Evolutionary conservation across 192 early-diverging fungal species (phyloP).

Genomic region (Rhizophagus sp.): DNA sequence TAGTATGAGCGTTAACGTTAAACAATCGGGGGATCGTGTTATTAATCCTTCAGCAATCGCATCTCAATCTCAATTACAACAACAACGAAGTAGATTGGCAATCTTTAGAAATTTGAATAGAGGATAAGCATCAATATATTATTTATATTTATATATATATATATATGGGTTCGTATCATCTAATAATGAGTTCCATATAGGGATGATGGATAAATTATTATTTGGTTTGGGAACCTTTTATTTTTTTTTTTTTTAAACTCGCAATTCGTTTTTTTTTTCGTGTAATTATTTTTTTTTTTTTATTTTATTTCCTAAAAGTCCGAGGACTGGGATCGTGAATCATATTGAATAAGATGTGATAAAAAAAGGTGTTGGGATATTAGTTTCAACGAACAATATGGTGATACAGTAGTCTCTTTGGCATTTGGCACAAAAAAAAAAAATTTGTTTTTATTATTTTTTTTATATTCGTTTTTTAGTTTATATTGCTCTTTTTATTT

Average conservation of each 20-base stretch:
- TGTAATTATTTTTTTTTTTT: neutral
- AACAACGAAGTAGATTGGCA: constrained; percentile 7
- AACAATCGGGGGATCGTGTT: neutral
- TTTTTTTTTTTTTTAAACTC: neutral
- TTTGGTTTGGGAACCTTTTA: neutral
- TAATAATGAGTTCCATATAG: neutral
- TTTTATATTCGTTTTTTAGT: too few relatives aligned
- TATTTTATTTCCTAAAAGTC: too few relatives aligned
- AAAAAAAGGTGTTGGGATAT: too few relatives aligned
- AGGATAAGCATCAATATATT: neutral
- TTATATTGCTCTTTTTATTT: too few relatives aligned
- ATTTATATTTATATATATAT: neutral
- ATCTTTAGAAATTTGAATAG: constrained; percentile 16
- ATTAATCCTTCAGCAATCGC: neutral
- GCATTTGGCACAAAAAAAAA: too few relatives aligned
- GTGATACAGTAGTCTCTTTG: too few relatives aligned
- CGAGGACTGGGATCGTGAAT: too few relatives aligned
- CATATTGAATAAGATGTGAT: too few relatives aligned
- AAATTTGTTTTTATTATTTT: too few relatives aligned
- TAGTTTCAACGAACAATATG: too few relatives aligned
- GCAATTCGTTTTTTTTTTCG: neutral
- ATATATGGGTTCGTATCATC: neutral
- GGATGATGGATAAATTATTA: neutral
- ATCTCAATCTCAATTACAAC: neutral
- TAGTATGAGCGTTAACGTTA: neutral